Percentiles rank a stretch among this genome's conserved stretches.
Evolutionary conservation across 106 monocot genomes (phyloP).

Genomic region (Dendrobium chrysotoxum): DNA sequence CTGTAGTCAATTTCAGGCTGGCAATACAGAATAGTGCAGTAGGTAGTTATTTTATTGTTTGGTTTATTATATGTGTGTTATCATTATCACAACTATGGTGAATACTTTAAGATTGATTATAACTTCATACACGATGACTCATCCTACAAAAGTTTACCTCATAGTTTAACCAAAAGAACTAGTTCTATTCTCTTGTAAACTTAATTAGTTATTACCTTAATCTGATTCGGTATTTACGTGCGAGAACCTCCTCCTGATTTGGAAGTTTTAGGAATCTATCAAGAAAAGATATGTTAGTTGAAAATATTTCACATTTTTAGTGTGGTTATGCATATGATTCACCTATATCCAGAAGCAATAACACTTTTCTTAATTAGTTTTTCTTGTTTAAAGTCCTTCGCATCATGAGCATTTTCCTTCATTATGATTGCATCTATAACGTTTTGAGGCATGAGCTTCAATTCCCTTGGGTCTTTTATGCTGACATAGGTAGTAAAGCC

Average conservation of each 20-base stretch:
- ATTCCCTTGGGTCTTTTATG: not conserved
- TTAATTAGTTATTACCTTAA: not conserved
- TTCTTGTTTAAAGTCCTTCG: not conserved
- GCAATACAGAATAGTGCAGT: too few species aligned
- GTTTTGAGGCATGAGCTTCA: not conserved
- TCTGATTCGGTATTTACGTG: not conserved
- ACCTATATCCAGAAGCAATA: not conserved
- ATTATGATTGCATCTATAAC: not conserved
- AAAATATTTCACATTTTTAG: not conserved
- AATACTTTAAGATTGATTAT: too few species aligned
- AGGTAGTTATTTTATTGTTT: too few species aligned
- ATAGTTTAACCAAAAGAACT: too few species aligned
- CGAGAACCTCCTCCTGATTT: not conserved
- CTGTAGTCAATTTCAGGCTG: too few species aligned
- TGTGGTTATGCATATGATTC: not conserved
- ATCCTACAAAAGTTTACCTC: too few species aligned
- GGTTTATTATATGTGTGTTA: too few species aligned
- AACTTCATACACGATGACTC: too few species aligned
- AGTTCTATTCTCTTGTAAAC: too few species aligned
- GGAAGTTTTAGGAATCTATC: not conserved
- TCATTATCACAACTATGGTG: too few species aligned
- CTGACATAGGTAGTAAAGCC: not conserved
- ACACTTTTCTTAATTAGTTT: not conserved
- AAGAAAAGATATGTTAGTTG: not conserved
- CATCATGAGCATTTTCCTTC: not conserved